Conservation (phyloP, 2,329 filamentous ascomycete genomes). For the Ascocoryne sarcoides region DNA sequence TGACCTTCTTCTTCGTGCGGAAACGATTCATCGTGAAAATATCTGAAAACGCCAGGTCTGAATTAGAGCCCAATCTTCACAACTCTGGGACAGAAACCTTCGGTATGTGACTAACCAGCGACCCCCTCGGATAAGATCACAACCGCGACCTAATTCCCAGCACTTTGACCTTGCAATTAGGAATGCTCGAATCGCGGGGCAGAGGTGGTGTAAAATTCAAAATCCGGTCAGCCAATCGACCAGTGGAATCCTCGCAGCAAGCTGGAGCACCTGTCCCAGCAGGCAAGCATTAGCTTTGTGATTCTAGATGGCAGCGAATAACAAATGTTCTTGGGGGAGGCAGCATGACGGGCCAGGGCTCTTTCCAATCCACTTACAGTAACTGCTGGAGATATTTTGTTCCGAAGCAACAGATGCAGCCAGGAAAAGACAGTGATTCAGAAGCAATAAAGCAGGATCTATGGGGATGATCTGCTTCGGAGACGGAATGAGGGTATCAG, state of each 20-base stretch:
- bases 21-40: slow-evolving; percentile 62
- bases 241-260: neutral
- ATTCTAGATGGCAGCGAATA: neutral
- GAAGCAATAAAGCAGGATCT: neutral
- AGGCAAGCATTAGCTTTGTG: slow-evolving; percentile 2
- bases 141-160: neutral
- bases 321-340: neutral
- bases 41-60: neutral
- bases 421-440: neutral
- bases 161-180: neutral
- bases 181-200: neutral
- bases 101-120: neutral
- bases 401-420: neutral
- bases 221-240: neutral
- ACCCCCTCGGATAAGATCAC: neutral
- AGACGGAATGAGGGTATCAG: neutral
- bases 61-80: neutral
- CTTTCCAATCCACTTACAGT: neutral
- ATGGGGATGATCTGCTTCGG: neutral
- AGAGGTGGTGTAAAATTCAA: neutral
- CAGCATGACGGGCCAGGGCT: neutral
- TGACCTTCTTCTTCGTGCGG: slow-evolving; percentile 61
- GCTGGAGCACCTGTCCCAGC: neutral
- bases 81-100: neutral
- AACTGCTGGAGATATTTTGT: neutral